phyloP scores from a whole-genome alignment of 345 rosid species.

The Eutrema heterophyllum region DNA sequence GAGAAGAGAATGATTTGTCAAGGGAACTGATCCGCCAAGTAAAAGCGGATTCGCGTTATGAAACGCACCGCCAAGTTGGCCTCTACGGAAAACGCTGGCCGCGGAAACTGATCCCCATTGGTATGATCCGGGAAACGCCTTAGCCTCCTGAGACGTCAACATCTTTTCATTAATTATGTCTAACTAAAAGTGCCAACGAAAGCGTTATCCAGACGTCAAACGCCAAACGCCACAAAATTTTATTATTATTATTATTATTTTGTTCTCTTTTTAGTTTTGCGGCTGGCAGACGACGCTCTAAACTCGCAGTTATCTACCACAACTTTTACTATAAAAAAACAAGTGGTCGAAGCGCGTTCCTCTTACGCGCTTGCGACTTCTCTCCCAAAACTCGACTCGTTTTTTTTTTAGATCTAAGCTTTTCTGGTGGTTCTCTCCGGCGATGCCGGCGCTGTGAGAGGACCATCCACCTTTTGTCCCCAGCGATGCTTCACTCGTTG shows the following conservation, averaged over 20 bases:
- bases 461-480: too few relatives aligned
- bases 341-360: too few relatives aligned
- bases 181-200: not conserved
- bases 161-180: not conserved
- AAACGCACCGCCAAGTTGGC: conserved; percentile 12
- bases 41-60: conserved; percentile 21
- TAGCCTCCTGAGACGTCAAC: conserved; percentile 18
- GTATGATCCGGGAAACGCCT: conserved; percentile 1
- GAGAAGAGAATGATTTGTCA: conserved; percentile 7
- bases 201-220: not conserved
- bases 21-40: conserved; percentile 29
- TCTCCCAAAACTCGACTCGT: too few relatives aligned
- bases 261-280: not conserved
- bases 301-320: not conserved
- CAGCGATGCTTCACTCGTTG: too few relatives aligned
- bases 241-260: not conserved
- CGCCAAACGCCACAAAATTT: conserved; percentile 12
- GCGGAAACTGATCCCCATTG: conserved; percentile 17
- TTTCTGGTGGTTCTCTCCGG: too few relatives aligned
- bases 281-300: conserved; percentile 1
- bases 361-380: too few relatives aligned
- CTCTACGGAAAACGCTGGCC: conserved; percentile 3
- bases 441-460: too few relatives aligned
- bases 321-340: too few relatives aligned
- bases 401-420: too few relatives aligned